These are phyloP conservation scores for Pythium periplocum DNA, from an alignment of 352 stramenopile genomes.

Conservation along the genomic window DNA sequence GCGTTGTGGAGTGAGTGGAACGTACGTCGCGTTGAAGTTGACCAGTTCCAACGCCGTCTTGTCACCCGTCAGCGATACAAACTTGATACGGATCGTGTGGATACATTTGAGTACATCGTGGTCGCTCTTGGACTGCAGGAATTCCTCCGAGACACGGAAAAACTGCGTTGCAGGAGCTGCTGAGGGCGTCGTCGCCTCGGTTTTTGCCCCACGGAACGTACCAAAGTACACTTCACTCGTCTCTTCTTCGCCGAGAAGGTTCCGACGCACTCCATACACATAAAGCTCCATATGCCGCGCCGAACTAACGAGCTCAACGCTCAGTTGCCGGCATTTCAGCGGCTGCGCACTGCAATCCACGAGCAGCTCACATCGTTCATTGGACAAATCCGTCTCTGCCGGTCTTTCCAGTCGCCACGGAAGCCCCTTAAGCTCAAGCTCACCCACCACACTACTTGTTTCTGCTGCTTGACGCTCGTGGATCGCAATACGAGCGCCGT, in stretches of 20 bases:
- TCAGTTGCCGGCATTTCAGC: slow-evolving; percentile 40
- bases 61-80: slow-evolving; percentile 60
- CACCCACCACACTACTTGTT: slow-evolving; percentile 2
- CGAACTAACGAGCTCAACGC: slow-evolving; percentile 48
- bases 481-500: background rate
- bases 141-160: slow-evolving; percentile 44
- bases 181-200: background rate
- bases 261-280: slow-evolving; percentile 40
- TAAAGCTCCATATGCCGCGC: slow-evolving; percentile 72
- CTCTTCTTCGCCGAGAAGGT: slow-evolving; percentile 53
- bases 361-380: slow-evolving; percentile 33
- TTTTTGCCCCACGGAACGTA: slow-evolving; percentile 48
- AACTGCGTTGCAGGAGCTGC: slow-evolving; percentile 9
- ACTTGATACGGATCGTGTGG: slow-evolving; percentile 52
- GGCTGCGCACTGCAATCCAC: slow-evolving; percentile 23
- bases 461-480: slow-evolving; percentile 3
- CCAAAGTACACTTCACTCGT: slow-evolving; percentile 64
- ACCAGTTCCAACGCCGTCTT: slow-evolving; percentile 41
- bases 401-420: slow-evolving; percentile 7
- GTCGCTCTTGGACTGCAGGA: slow-evolving; percentile 35
- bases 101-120: slow-evolving; percentile 54
- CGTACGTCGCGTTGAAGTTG: background rate
- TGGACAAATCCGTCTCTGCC: background rate
- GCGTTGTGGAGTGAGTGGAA: too few species aligned
- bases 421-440: slow-evolving; percentile 13